Evolutionary conservation across 192 early-diverging fungal genomes (phyloP).

Genomic region (Funneliformis mosseae): DNA sequence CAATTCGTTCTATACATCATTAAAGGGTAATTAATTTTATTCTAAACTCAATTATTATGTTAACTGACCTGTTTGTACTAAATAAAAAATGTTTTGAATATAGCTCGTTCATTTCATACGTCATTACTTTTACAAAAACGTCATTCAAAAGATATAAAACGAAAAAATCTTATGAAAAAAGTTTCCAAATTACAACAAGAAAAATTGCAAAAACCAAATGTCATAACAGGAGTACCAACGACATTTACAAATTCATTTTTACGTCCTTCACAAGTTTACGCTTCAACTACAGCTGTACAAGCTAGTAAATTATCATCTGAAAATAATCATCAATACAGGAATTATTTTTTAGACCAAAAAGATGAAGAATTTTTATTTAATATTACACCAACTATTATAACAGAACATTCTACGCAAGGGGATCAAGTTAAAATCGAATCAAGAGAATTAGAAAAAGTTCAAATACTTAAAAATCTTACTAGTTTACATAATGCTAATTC

Average conservation of each 20-base stretch:
- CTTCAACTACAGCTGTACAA: conserved; percentile 35
- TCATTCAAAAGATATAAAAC: conserved; percentile 34
- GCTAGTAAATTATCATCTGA: conserved; percentile 16
- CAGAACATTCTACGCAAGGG: conserved; percentile 30
- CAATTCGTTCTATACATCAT: no score
- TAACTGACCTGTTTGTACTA: not conserved
- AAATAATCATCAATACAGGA: conserved; percentile 1
- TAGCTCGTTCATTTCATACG: conserved; percentile 4
- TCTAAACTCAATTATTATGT: no score
- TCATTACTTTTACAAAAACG: not conserved
- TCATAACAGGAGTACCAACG: conserved; percentile 44
- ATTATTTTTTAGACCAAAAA: conserved; percentile 47
- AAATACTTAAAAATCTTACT: conserved; percentile 70
- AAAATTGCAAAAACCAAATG: conserved; percentile 36
- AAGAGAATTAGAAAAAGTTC: conserved; percentile 55
- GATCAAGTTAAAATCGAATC: conserved; percentile 42
- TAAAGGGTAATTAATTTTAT: no score
- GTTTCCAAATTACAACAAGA: conserved; percentile 37
- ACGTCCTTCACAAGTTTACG: conserved; percentile 38
- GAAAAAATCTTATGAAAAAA: conserved; percentile 40
- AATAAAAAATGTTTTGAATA: not conserved
- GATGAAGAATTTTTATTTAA: conserved; percentile 56
- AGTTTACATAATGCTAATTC: conserved; percentile 82
- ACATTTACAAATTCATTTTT: conserved; percentile 44
- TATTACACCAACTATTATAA: conserved; percentile 43